These are phyloP conservation scores for Nissolia schottii DNA, from an alignment of 306 rosid genomes.

Conservation along the genomic window DNA sequence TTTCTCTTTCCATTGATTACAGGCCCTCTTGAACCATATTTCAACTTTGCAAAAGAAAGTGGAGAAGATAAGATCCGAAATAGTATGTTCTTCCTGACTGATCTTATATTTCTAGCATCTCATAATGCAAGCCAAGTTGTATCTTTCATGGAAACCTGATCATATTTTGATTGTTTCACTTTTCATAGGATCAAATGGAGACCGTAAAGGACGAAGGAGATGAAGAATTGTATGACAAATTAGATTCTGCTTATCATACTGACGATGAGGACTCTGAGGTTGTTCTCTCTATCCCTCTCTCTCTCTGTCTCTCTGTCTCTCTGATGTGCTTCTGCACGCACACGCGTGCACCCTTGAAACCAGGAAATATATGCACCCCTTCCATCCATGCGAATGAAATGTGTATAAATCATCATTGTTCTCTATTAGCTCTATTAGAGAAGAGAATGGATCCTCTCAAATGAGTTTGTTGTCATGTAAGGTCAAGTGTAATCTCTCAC, in stretches of 20 bases:
- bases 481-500: no score
- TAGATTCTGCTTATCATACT: conserved; percentile 62
- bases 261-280: conserved; percentile 77
- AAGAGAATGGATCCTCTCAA: no score
- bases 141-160: conserved; percentile 4
- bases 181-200: conserved; percentile 73
- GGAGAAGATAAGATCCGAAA: conserved; percentile 61
- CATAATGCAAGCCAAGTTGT: conserved; percentile 1
- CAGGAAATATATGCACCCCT: background rate
- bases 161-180: conserved; percentile 19
- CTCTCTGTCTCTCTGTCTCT: no score
- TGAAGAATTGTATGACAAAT: conserved; percentile 54
- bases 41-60: conserved; percentile 57
- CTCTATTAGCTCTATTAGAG: no score
- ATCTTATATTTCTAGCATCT: conserved; percentile 4
- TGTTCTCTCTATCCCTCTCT: conserved; percentile 8
- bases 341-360: background rate
- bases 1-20: conserved; percentile 27
- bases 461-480: no score
- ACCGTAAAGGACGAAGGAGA: conserved; percentile 65
- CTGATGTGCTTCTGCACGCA: no score
- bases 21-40: conserved; percentile 79
- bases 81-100: conserved; percentile 42
- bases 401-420: background rate
- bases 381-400: background rate